These are phyloP conservation scores for Fusarium sp. DNA, from an alignment of 2,329 filamentous ascomycete genomes.

Conservation along the genomic window DNA sequence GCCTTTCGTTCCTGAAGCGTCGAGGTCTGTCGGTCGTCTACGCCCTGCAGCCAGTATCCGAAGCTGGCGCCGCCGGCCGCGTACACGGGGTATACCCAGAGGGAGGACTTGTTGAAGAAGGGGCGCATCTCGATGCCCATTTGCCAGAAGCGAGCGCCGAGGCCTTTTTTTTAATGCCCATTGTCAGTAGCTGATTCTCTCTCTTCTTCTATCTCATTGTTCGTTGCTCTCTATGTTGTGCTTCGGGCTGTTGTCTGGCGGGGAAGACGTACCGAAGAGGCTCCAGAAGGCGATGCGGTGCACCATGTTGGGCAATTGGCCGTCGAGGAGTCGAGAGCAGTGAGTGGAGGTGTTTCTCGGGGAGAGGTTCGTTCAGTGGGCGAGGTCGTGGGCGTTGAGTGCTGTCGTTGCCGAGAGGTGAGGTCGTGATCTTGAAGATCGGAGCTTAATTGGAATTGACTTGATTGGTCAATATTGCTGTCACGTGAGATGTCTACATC, in stretches of 20 bases:
- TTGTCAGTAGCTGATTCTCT: slow-evolving; percentile 20
- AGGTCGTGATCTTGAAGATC: slow-evolving; percentile 44
- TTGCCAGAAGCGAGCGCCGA: slow-evolving; percentile 93
- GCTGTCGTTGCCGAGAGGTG: slow-evolving; percentile 40
- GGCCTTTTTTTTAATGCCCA: slow-evolving; percentile 65
- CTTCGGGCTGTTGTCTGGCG: background rate
- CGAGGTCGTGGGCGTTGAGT: slow-evolving; percentile 34
- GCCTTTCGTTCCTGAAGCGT: slow-evolving; percentile 82
- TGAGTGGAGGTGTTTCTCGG: slow-evolving; percentile 23
- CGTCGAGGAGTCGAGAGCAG: slow-evolving; percentile 28
- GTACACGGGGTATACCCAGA: slow-evolving; percentile 94
- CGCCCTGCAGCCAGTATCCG: slow-evolving; percentile 95
- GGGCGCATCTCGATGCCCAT: slow-evolving; percentile 98
- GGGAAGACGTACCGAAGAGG: slow-evolving; percentile 77
- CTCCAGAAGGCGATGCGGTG: slow-evolving; percentile 80
- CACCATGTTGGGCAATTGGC: slow-evolving; percentile 60
- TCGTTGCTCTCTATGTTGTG: background rate
- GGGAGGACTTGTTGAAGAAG: slow-evolving; percentile 82
- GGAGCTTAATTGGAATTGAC: slow-evolving; percentile 42
- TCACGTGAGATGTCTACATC: slow-evolving; percentile 33
- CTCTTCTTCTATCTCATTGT: background rate
- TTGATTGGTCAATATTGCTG: slow-evolving; percentile 35
- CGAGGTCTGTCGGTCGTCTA: slow-evolving; percentile 82
- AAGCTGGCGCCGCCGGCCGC: slow-evolving; percentile 87
- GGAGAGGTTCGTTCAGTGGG: slow-evolving; percentile 28